Percentiles rank a stretch among this genome's conserved stretches.
phyloP scores from a whole-genome alignment of 179 eudicot species.

The Drosera spatulata region DNA sequence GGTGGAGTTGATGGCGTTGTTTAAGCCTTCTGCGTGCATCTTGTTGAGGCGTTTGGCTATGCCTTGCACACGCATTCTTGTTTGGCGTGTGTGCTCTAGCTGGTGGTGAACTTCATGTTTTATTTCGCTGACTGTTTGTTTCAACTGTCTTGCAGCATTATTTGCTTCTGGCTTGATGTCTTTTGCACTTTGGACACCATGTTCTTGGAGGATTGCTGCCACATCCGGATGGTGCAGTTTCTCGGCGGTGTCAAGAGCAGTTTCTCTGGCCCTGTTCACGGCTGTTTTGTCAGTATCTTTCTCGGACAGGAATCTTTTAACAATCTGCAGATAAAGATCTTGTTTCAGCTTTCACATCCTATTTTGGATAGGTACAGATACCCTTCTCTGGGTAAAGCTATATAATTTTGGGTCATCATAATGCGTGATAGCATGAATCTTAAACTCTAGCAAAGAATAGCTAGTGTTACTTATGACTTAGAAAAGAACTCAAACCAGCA shows the following conservation, averaged over 20 bases:
- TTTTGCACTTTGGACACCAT: constrained; percentile 56
- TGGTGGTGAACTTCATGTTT: constrained; percentile 91
- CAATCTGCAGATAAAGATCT: constrained; percentile 38
- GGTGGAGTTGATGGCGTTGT: constrained; percentile 92
- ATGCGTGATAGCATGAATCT: neutral
- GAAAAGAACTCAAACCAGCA: too few relatives aligned
- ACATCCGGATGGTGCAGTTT: constrained; percentile 45
- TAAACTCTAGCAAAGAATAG: neutral
- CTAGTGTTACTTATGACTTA: too few relatives aligned
- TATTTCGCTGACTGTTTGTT: constrained; percentile 89
- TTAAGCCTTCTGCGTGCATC: constrained; percentile 84
- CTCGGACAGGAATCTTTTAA: constrained; percentile 35
- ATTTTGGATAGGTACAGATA: neutral
- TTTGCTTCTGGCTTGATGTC: constrained; percentile 42
- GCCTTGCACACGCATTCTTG: constrained; percentile 72
- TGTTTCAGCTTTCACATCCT: neutral
- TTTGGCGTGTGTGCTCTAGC: constrained; percentile 74
- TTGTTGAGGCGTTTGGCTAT: constrained; percentile 80
- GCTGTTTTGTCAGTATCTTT: constrained; percentile 33
- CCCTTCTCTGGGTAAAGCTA: neutral
- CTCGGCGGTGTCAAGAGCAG: constrained; percentile 82
- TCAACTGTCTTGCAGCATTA: constrained; percentile 52
- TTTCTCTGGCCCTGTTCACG: constrained; percentile 62
- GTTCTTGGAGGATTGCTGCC: constrained; percentile 29
- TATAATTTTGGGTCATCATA: neutral